A percentile compares a stretch with the other conserved stretches of the same genome.
Evolutionary conservation across 1,284 basidiomycete genomes (phyloP).

Genomic region (Fomitopsis betulina): DNA sequence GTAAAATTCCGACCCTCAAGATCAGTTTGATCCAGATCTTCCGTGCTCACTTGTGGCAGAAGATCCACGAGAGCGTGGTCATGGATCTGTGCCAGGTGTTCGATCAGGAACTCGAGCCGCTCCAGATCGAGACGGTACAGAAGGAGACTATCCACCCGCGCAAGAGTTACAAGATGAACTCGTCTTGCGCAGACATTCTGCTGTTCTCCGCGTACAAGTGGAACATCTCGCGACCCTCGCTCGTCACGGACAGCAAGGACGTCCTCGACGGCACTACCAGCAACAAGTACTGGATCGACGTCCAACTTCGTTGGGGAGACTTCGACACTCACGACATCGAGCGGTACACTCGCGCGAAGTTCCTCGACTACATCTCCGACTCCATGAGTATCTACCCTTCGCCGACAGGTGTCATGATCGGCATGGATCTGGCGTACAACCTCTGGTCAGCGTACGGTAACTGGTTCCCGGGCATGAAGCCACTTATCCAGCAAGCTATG

Average conservation of each 20-base stretch:
- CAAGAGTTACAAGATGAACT: constrained; percentile 99
- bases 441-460: constrained; percentile 99
- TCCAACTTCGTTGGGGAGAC: constrained; percentile 98
- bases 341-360: constrained; percentile 96
- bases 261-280: constrained; percentile 95
- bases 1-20: constrained; percentile 97
- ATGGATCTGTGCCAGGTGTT: constrained; percentile 99
- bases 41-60: constrained; percentile 99
- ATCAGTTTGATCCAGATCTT: constrained; percentile 99
- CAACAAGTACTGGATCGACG: constrained; percentile 99
- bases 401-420: constrained; percentile 97
- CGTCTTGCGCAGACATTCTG: constrained; percentile 93
- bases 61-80: constrained; percentile 89
- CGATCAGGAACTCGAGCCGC: constrained; percentile 96
- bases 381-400: constrained; percentile 98
- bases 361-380: constrained; percentile 93
- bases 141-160: constrained; percentile 99
- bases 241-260: constrained; percentile 95
- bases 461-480: constrained; percentile 99
- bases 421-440: constrained; percentile 98
- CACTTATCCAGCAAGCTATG: constrained; percentile 98
- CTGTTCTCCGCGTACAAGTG: constrained; percentile 98
- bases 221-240: constrained; percentile 96
- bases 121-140: constrained; percentile 99
- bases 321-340: constrained; percentile 99